Evolutionary conservation across 805 yeast species (phyloP).

Genomic region (Saccharomycopsis microspora): DNA sequence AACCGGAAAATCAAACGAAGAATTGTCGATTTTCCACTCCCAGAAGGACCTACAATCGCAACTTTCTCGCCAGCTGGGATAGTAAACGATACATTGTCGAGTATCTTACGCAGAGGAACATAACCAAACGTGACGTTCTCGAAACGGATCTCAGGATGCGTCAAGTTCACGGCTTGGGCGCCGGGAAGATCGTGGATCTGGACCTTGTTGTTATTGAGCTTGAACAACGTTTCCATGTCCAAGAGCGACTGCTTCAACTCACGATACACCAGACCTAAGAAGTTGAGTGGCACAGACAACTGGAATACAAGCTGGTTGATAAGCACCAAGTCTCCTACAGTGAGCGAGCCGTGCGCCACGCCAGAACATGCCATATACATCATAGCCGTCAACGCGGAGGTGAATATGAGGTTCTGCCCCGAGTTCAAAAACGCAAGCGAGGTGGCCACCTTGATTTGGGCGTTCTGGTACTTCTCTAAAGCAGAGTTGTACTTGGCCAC

Average conservation of each 20-base stretch:
- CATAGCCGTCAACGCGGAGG: conserved; percentile 87
- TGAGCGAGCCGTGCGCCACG: conserved; percentile 67
- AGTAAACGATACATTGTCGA: conserved; percentile 67
- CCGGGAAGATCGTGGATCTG: conserved; percentile 48
- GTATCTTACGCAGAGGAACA: conserved; percentile 78
- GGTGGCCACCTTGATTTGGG: conserved; percentile 70
- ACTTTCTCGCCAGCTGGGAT: conserved; percentile 88
- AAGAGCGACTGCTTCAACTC: conserved; percentile 86
- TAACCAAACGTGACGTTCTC: conserved; percentile 92
- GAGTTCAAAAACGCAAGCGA: conserved; percentile 69
- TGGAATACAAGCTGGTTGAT: conserved; percentile 96
- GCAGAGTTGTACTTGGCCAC: conserved; percentile 71
- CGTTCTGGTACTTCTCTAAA: conserved; percentile 56
- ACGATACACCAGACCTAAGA: conserved; percentile 89
- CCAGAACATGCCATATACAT: conserved; percentile 98
- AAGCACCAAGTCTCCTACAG: conserved; percentile 91
- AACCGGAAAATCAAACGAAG: conserved; percentile 77
- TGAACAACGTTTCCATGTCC: conserved; percentile 93
- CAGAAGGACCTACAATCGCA: conserved; percentile 94
- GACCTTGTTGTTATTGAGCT: conserved; percentile 66
- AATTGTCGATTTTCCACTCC: conserved; percentile 90
- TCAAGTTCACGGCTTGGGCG: conserved; percentile 50
- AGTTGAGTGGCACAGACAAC: conserved; percentile 86
- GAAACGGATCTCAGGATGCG: conserved; percentile 51
- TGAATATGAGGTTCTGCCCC: conserved; percentile 72